Base-by-base conservation (phyloP, 1,139 yeast species). In the Yamadazyma conglobata region DNA sequence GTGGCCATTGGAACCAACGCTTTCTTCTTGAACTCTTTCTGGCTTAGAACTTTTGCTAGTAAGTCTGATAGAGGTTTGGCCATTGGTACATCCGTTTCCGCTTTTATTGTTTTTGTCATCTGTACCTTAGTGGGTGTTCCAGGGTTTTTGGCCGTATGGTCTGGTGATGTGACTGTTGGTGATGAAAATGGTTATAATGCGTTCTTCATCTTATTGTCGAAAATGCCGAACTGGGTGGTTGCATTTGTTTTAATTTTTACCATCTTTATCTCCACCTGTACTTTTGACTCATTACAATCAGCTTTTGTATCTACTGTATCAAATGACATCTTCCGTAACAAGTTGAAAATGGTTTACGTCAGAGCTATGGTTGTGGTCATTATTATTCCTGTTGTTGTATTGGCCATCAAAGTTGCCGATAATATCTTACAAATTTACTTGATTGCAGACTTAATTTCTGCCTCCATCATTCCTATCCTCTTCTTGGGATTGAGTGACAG, bases 21-120 rank as follows among this genome's bases (percentile, higher is more conserved):
- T 52, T 78, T 89, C 50, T 88, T 89, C 56, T 65, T 89, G 72
- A 77, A 95, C 20, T 95, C 95, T 0, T 88, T 88, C 54, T 89
- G 97, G 97, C 64, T 89, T 43, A 71, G 97, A 50, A 84, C 97
- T 0, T 89, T 89, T 64, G 95, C 97, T 4, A 81, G 95, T 10
- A 75, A 77, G 40, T 64, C 88, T 8, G 77, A 87, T 56, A 77
- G 68, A 46, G 96, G 88, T 50, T 68, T 89, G 47, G 59, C 73
- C 56, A 73, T 85, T 44, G 94, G 94, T 14, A 77, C 89, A 33
- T 64, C 79, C 2, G 60, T 88, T 38, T 95, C 96, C 1, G 72
- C 91, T 0, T 51, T 83, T 36, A 71, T 83, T 21, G 65, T 79
- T 25, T 75, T 83, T 35, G 64, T 68, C 13, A 69, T 87, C 37